Conservation (phyloP, 225 moss, liverwort and hornwort genomes). For the Bryum argenteum region DNA sequence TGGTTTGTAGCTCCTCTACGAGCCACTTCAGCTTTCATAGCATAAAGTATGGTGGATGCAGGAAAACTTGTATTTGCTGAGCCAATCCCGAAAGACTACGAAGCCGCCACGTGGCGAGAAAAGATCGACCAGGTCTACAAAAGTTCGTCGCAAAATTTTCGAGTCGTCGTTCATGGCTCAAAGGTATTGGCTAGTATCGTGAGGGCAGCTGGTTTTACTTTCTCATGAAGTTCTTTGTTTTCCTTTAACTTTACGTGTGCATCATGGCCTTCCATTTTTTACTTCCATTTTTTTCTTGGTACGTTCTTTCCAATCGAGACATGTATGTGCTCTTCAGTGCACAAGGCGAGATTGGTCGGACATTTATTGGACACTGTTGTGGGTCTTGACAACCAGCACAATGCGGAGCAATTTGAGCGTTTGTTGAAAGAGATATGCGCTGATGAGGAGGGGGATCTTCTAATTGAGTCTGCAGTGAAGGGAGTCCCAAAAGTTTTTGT, state of each 20-base stretch:
- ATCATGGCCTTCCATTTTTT: constrained; percentile 10
- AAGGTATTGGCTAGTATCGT: constrained; percentile 58
- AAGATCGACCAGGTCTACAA: constrained; percentile 98
- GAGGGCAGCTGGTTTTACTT: constrained; percentile 12
- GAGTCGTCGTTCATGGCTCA: constrained; percentile 98
- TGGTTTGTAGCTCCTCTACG: constrained; percentile 19
- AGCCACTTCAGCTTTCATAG: constrained; percentile 14
- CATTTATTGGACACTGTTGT: constrained; percentile 34
- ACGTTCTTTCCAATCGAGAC: constrained; percentile 15
- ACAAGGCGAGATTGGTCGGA: not conserved
- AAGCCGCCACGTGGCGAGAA: constrained; percentile 99
- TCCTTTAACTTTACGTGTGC: constrained; percentile 15
- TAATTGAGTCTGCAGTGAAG: constrained; percentile 88
- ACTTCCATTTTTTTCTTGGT: constrained; percentile 4
- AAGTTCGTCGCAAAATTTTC: constrained; percentile 98
- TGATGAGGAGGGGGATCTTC: constrained; percentile 91
- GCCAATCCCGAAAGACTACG: constrained; percentile 91
- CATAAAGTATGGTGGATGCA: constrained; percentile 47
- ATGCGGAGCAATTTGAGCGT: constrained; percentile 97
- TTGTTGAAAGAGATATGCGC: constrained; percentile 94
- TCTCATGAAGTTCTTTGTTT: not conserved
- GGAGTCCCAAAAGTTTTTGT: constrained; percentile 93
- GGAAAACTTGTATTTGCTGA: constrained; percentile 95
- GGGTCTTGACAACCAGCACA: constrained; percentile 67
- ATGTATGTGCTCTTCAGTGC: constrained; percentile 12